Percentiles rank a stretch among this genome's conserved stretches.
phyloP scores from a whole-genome alignment of 163 green algal species.

The Coccomyxa subellipsoidea region DNA sequence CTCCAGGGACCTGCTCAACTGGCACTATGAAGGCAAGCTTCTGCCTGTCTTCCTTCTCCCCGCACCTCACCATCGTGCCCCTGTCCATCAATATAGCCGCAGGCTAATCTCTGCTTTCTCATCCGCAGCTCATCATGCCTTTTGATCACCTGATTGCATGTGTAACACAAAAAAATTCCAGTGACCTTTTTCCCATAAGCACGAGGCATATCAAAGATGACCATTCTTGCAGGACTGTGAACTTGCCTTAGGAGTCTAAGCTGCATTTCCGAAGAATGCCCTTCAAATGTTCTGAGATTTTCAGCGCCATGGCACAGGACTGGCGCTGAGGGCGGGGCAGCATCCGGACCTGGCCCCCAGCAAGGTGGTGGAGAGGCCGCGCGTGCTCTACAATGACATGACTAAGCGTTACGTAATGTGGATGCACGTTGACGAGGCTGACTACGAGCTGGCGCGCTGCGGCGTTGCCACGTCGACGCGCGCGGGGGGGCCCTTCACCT shows the following conservation, averaged over 20 bases:
- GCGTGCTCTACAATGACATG: conserved; percentile 23
- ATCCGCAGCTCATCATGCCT: too few species aligned
- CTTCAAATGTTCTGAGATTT: too few species aligned
- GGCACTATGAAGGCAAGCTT: not conserved
- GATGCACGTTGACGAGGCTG: conserved; percentile 45
- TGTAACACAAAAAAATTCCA: too few species aligned
- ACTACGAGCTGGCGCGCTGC: conserved; percentile 35
- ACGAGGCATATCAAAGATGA: too few species aligned
- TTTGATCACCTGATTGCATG: too few species aligned
- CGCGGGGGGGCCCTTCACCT: conserved; percentile 36
- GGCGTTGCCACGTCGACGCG: conserved; percentile 26
- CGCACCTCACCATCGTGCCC: not conserved
- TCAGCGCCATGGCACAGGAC: not conserved
- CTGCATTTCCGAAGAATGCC: too few species aligned
- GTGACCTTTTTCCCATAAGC: too few species aligned
- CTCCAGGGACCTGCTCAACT: not conserved
- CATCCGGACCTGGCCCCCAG: conserved; percentile 35
- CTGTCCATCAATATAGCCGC: too few species aligned
- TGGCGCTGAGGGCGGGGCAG: conserved; percentile 17
- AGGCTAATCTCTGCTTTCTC: too few species aligned
- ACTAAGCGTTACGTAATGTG: conserved; percentile 45
- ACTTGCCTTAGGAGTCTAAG: too few species aligned
- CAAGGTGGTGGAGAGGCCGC: conserved; percentile 43
- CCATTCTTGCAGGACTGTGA: too few species aligned
- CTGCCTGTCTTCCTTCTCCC: not conserved